Base-by-base conservation (phyloP, 2,329 filamentous ascomycete genomes). In the Arthrocladium fulminans region DNA sequence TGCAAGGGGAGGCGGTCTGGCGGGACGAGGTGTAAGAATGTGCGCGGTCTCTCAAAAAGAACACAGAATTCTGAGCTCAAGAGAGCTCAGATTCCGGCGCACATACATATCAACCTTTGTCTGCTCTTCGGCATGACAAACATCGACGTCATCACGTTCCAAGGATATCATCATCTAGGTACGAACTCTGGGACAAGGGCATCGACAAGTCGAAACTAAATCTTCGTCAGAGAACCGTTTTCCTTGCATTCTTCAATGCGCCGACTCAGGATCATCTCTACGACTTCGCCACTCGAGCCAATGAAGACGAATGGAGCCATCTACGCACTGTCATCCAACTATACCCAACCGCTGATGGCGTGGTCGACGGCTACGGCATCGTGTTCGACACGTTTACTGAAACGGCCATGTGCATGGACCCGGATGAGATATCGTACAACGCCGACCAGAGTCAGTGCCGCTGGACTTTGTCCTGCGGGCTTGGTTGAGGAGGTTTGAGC, bases 381-480 rank as follows among this genome's bases (percentile, higher is more conserved):
- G 39, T 24, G 17, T 42, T 23, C 39, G 39, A 42, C 39, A 42
- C 39, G 17, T 42, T 23, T 42, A 42, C 39, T 23, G 32, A 35
- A 35, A 35, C 32, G 32, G 32, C 32, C 19, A 35, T 35, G 32
- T 35, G 19, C 32, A 35, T 35, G 32, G 32, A 35, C 32, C 32
- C 32, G 32, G 32, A 35, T 35, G 32, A 35, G 32, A 35, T 35
- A 15, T 35, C 32, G 32, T 17, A 17, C 32, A 35, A 35, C 32
- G 32, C 32, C 32, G 32, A 35, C 32, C 32, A 35, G 32, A 4
- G 32, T 17, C 32, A 17, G 32, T 35, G 32, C 32, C 32, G 32
- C 32, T 35, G n/a, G 32, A 35, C 32, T 35, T 35, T 35, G 19
- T 35, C 32, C 32, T 35, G 32, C 32, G 32, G 32, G 32, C 32